Conservation (phyloP, 306 rosid species). For the Lathyrus sativus region DNA sequence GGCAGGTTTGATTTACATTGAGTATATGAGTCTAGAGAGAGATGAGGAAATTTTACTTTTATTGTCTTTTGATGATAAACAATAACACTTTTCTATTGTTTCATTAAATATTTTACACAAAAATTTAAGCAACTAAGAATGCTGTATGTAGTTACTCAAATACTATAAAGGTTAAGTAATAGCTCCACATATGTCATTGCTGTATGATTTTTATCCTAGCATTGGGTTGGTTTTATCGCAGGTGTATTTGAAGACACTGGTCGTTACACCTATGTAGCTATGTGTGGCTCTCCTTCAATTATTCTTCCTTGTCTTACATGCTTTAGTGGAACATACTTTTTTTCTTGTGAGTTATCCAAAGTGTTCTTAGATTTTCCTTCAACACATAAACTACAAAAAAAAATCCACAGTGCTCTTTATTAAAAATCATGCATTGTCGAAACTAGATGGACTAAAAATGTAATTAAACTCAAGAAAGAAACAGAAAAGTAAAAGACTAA, state of each 20-base stretch:
- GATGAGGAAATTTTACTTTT: too few species aligned
- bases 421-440: neutral
- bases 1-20: too few species aligned
- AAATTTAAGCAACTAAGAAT: too few species aligned
- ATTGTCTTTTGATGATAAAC: too few species aligned
- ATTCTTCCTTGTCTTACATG: neutral
- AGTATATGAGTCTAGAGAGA: too few species aligned
- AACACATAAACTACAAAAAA: neutral
- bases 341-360: neutral
- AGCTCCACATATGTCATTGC: neutral
- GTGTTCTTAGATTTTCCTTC: neutral
- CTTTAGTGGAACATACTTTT: neutral
- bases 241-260: neutral
- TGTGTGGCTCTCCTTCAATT: neutral
- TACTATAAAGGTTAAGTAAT: too few species aligned
- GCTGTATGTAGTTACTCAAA: too few species aligned
- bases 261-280: neutral
- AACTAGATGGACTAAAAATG: neutral
- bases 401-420: neutral
- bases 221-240: neutral
- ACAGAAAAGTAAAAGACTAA: too few species aligned
- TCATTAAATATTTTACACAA: too few species aligned
- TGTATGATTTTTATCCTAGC: neutral
- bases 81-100: too few species aligned
- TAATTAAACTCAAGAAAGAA: neutral